Base-by-base conservation (phyloP, 495 filamentous ascomycete species). In the Chaetomium cochliodes region DNA sequence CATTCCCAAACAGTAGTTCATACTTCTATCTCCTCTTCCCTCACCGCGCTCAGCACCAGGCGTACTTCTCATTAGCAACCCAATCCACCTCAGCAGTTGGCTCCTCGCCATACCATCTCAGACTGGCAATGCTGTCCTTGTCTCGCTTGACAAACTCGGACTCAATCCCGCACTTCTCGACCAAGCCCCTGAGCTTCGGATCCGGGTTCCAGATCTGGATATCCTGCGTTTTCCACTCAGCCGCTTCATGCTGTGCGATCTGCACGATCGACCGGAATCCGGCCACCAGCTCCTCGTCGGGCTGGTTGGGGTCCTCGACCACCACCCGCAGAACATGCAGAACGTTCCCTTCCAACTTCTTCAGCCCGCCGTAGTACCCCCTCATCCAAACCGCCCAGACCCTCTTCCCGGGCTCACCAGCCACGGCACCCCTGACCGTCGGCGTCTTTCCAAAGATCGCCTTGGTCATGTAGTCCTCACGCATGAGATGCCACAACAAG, bases 21-120 rank as follows among this genome's bases (percentile, higher is more conserved):
- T 28, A 1, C 2, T 30, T 25, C 23, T 53, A 44, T n/a, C 0
- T 22, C 3, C 20, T 11, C 9, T 26, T n/a, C 41, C 42, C 39
- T 23, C 3, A 1, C 16, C 22, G 26, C 18, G 0, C 41, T 86
- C 75, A 97, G 73, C 91, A 96, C 93, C 93, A 98, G 22, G 85
- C 90, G 78, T 87, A 97, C 81, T 96, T 97, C 83, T 98, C 93
- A 72, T 96, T 96, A 65, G 82, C 83, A 58, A 92, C 75, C 94
- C 94, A 98, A 54, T 92, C 88, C 47, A 96, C 79, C 25, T 87
- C 80, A 44, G 80, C 77, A 18, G 74, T 74, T 8, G 65, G 62
- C 13, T 73, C 80, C 23, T 74, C 70, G 8, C 79, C 82, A 62
- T 84, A 82, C 81, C 82, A 84, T 77, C 79, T 81, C 72, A 86